Conservation (phyloP, 176 grass and related monocot genomes). For the Hordeum marinum region DNA sequence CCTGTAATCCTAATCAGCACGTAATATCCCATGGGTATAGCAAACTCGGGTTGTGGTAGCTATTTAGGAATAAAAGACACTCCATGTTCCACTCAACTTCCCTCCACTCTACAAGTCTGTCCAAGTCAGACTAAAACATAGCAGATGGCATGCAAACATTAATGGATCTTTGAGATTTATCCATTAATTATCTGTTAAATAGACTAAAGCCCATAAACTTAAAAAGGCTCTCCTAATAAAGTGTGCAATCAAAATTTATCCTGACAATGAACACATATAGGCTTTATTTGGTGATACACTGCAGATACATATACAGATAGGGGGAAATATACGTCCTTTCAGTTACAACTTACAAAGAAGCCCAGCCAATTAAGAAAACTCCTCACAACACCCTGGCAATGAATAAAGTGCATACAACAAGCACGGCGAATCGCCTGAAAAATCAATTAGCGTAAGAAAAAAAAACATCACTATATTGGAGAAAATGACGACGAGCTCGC, state of each 20-base stretch:
- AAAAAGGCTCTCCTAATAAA: not conserved
- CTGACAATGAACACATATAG: not conserved
- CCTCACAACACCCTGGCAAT: not conserved
- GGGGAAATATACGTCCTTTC: not conserved
- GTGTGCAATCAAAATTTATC: not conserved
- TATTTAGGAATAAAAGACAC: no score
- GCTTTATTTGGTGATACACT: slow-evolving; percentile 28
- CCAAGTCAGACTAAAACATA: no score
- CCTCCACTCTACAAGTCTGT: no score
- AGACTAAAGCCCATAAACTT: not conserved
- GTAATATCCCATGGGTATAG: no score
- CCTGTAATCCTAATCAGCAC: no score
- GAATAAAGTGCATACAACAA: slow-evolving; percentile 7
- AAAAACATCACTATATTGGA: not conserved
- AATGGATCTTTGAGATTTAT: no score
- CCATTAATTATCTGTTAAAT: not conserved
- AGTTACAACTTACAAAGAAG: slow-evolving; percentile 11
- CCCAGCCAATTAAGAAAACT: not conserved
- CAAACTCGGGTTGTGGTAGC: no score
- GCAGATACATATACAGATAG: not conserved
- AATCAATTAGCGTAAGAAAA: not conserved
- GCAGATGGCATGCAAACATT: no score
- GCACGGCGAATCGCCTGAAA: slow-evolving; percentile 12
- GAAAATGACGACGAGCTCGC: not conserved
- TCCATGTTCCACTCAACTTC: no score